A percentile compares a stretch with the other conserved stretches of the same genome.
Evolutionary conservation across 1,284 basidiomycete genomes (phyloP).

Genomic region (Ustilago tritici): DNA sequence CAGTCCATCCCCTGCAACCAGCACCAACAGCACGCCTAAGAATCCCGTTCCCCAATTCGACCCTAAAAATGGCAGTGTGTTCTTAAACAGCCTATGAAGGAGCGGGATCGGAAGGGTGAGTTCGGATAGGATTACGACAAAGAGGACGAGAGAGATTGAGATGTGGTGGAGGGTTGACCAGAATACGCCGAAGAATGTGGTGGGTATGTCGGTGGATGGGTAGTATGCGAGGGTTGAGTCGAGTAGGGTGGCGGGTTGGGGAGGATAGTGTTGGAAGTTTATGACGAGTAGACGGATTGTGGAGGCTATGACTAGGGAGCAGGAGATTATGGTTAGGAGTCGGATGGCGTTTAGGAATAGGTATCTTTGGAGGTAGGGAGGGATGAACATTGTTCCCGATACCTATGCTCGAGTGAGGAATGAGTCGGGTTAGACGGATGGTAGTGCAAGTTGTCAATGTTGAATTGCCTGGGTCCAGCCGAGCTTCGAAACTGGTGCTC

Average conservation of each 20-base stretch:
- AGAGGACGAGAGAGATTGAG: slow-evolving; percentile 24
- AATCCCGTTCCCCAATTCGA: slow-evolving; percentile 52
- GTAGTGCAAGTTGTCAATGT: no score
- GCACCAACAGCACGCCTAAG: slow-evolving; percentile 46
- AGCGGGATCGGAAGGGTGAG: slow-evolving; percentile 40
- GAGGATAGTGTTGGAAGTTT: slow-evolving; percentile 38
- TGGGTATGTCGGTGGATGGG: slow-evolving; percentile 54
- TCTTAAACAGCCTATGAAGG: slow-evolving; percentile 43
- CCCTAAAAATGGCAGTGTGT: slow-evolving; percentile 51
- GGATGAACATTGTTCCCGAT: slow-evolving; percentile 29
- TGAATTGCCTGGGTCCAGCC: not conserved
- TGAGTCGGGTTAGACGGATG: no score
- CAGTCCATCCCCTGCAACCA: slow-evolving; percentile 37
- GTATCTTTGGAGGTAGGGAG: slow-evolving; percentile 47
- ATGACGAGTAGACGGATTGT: slow-evolving; percentile 25
- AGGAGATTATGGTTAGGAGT: slow-evolving; percentile 38
- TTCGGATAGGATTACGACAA: slow-evolving; percentile 47
- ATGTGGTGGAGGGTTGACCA: slow-evolving; percentile 56
- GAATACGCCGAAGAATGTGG: slow-evolving; percentile 54
- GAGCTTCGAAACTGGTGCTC: not conserved
- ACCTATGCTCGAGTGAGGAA: no score
- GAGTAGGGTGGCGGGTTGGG: slow-evolving; percentile 3
- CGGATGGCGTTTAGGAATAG: slow-evolving; percentile 47
- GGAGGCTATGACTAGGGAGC: slow-evolving; percentile 34
- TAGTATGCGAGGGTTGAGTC: slow-evolving; percentile 21